Evolutionary conservation across 345 rosid genomes (phyloP), one percentile per base, ranked within the genome.

Genomic region (Capsella bursapastoris): DNA sequence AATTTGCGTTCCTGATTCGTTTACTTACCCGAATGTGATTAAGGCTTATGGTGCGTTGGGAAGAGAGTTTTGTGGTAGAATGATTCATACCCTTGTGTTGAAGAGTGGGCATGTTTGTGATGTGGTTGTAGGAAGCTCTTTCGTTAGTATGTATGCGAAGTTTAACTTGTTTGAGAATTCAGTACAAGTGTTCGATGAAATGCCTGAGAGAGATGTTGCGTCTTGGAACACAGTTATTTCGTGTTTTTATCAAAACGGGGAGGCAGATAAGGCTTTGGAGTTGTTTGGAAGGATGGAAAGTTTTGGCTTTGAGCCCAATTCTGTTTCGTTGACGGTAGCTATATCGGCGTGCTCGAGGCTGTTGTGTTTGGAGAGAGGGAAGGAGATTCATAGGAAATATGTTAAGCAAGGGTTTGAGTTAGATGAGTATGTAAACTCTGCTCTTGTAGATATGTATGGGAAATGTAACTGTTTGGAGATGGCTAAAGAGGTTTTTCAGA

Each of bases 401-500:
- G 61, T 78, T 51, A 62, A 32, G 71, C 75, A 66, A 2, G 72
- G 85, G 78, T 37, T 82, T 44, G 70, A 59, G 43, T 68, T 66
- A 31, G 97, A 87, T 76, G 75, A 80, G 77, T 86, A 77, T 73
- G 81, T 89, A 25, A 70, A 78, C 68, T 81, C 97, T 64, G 91
- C 91, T 15, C 90, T 91, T n/a, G 86, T 89, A 16, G 93, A 85
- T 59, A 80, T 91, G 91, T 84, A 89, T 65, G 90, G 85, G 43
- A 86, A 82, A 76, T 91, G 91, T 66, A 86, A 83, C 55, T 80
- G 82, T 68, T 58, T 89, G 73, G 89, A 83, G 78, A 81, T 71
- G 78, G 93, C 91, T 49, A 74, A 57, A 66, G 86, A 69, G 58
- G 78, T 85, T 76, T 89, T 89, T 2, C 84, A 86, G 64, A 70